Base-by-base conservation (phyloP, 2,329 filamentous ascomycete genomes). In the Aureobasidium namibiae region DNA sequence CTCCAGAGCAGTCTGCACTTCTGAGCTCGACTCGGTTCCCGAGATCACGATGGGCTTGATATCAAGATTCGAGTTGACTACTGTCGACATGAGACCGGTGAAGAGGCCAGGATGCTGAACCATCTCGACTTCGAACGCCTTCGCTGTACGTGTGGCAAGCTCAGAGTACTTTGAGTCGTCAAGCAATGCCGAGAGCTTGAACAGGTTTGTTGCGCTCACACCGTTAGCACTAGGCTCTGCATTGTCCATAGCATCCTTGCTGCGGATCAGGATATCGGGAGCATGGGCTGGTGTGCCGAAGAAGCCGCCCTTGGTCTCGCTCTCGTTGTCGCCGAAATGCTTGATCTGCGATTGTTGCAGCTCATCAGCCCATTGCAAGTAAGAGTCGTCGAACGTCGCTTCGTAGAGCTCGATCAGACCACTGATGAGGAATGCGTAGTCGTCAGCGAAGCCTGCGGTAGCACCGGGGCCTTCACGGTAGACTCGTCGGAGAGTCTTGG, bases 221-320 rank as follows among this genome's bases (percentile, higher is more conserved):
- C 90, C 90, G 69, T 99, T 99, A 54, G 89, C 88, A 0, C 90
- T 94, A 0, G 94, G 94, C 61, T 94, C 87, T 1, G 90, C 87
- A 5, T 90, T 90, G 72, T 99, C 94, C 82, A 96, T 96, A 64
- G 91, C 94, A 63, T 95, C 90, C 74, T 99, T 99, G 52, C 96
- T 82, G 24, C 92, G 87, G 61, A 97, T 82, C 61, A 96, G 86
- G 29, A 87, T 81, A 67, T 91, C 84, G 0, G 84, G 76, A 10
- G 86, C 84, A 42, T 80, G 73, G 13, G 77, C 74, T 4, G 80
- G 75, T 1, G 88, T 91, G 4, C 85, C 86, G 75, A 89, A 94
- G 78, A 92, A 94, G 33, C 82, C 89, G 61, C 75, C 65, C 50
- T 66, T 67, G 61, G 73, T 63, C 66, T 73, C 74, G 23, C 41